Evolutionary conservation across 176 grass and related monocot species (phyloP).

Genomic region (Canna indica): DNA sequence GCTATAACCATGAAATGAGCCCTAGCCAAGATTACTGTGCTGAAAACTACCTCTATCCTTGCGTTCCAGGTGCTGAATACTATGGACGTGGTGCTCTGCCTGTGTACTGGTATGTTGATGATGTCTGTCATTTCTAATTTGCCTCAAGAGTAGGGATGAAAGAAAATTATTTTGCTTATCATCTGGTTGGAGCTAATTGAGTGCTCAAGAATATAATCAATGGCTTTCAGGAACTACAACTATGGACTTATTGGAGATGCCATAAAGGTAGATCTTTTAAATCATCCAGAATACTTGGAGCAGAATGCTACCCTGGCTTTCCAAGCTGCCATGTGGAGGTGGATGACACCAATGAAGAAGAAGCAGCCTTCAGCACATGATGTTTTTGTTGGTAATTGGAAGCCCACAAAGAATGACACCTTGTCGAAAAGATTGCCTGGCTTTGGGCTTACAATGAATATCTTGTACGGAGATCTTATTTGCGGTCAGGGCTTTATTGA

Average conservation of each 20-base stretch:
- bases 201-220: conserved; percentile 4
- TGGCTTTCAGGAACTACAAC: conserved; percentile 53
- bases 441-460: conserved; percentile 62
- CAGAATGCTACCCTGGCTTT: conserved; percentile 83
- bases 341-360: conserved; percentile 45
- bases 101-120: conserved; percentile 46
- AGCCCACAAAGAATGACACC: conserved; percentile 67
- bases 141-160: not conserved
- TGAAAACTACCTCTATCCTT: conserved; percentile 49
- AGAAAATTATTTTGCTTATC: too few relatives aligned
- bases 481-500: conserved; percentile 56
- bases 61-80: conserved; percentile 58
- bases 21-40: conserved; percentile 64
- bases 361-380: conserved; percentile 72
- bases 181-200: not conserved
- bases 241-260: conserved; percentile 57
- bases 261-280: conserved; percentile 61
- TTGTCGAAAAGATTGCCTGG: conserved; percentile 19
- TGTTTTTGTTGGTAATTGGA: conserved; percentile 83
- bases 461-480: conserved; percentile 52
- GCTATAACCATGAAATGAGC: conserved; percentile 56
- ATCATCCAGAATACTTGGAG: conserved; percentile 81
- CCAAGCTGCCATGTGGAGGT: conserved; percentile 82
- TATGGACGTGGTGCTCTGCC: conserved; percentile 67
- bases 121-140: not conserved